These are phyloP conservation scores for Backusella luteola DNA, from an alignment of 192 early-diverging fungal genomes.

Conservation along the genomic window DNA sequence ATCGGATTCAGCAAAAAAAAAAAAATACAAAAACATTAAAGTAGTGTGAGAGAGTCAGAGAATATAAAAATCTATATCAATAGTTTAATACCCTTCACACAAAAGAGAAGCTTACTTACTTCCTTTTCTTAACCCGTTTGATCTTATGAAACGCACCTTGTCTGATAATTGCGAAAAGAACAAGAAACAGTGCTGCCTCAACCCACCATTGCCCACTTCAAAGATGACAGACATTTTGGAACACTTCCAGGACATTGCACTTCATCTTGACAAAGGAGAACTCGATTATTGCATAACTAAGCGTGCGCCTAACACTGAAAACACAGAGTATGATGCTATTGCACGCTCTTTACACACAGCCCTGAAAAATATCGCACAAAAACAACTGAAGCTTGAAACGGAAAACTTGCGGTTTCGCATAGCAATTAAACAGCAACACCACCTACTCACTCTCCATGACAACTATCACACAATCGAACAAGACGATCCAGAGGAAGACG, in stretches of 20 bases:
- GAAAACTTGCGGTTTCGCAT: slow-evolving; percentile 24
- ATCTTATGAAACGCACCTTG: slow-evolving; percentile 33
- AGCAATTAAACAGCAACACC: slow-evolving; percentile 25
- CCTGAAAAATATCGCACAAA: slow-evolving; percentile 18
- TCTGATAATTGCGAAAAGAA: slow-evolving; percentile 9
- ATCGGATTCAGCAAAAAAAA: background rate
- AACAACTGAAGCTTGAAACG: slow-evolving; percentile 16
- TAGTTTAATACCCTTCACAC: background rate
- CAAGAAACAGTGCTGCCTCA: background rate
- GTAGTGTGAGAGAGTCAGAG: background rate
- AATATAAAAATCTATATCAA: background rate
- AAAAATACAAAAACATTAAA: background rate
- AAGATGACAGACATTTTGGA: slow-evolving; percentile 8
- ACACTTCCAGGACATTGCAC: slow-evolving; percentile 18
- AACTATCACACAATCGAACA: background rate
- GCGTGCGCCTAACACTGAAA: background rate
- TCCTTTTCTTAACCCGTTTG: background rate
- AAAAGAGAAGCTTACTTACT: slow-evolving; percentile 5
- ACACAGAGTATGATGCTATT: slow-evolving; percentile 1
- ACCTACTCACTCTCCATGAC: slow-evolving; percentile 3
- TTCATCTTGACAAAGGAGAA: slow-evolving; percentile 24
- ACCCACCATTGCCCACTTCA: background rate
- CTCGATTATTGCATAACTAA: slow-evolving; percentile 26
- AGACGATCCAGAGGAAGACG: background rate
- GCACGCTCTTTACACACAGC: slow-evolving; percentile 3